These are phyloP conservation scores for Cyclotella atomus DNA, from an alignment of 108 stramenopile genomes.

Conservation along the genomic window DNA sequence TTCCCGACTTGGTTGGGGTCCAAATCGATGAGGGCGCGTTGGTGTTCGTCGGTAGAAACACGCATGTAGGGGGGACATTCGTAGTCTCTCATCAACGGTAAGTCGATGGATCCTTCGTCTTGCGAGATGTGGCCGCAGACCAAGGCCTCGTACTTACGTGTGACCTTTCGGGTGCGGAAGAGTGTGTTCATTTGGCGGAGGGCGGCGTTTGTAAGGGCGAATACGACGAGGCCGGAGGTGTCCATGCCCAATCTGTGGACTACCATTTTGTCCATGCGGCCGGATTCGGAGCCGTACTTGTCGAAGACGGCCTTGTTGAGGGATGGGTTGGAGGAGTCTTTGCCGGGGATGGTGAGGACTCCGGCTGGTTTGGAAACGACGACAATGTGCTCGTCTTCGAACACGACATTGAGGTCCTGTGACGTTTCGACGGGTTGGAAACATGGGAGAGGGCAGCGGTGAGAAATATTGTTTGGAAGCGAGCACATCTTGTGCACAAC, in stretches of 20 bases:
- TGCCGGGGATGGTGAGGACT: conserved; percentile 75
- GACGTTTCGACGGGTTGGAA: no score
- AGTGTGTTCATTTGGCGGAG: conserved; percentile 67
- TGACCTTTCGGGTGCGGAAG: conserved; percentile 76
- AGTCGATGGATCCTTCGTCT: conserved; percentile 69
- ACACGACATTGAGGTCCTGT: conserved; percentile 81
- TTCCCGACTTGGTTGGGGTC: conserved; percentile 63
- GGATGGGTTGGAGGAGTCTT: conserved; percentile 61
- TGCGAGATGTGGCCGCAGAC: conserved; percentile 76
- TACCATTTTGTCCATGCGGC: conserved; percentile 82
- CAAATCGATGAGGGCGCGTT: conserved; percentile 67
- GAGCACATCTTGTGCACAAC: background rate
- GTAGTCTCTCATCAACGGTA: conserved; percentile 83
- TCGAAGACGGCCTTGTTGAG: conserved; percentile 75
- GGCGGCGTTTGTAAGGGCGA: conserved; percentile 70
- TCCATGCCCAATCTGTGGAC: conserved; percentile 88
- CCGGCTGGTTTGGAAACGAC: conserved; percentile 86
- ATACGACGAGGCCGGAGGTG: conserved; percentile 82
- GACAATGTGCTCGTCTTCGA: conserved; percentile 83
- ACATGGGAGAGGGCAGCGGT: no score
- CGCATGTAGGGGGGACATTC: conserved; percentile 84
- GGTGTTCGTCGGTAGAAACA: conserved; percentile 79
- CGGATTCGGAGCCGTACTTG: conserved; percentile 57
- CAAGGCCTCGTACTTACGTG: conserved; percentile 79
- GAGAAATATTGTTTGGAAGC: background rate